Base-by-base conservation (phyloP, 495 filamentous ascomycete species). In the Echria macrotheca region DNA sequence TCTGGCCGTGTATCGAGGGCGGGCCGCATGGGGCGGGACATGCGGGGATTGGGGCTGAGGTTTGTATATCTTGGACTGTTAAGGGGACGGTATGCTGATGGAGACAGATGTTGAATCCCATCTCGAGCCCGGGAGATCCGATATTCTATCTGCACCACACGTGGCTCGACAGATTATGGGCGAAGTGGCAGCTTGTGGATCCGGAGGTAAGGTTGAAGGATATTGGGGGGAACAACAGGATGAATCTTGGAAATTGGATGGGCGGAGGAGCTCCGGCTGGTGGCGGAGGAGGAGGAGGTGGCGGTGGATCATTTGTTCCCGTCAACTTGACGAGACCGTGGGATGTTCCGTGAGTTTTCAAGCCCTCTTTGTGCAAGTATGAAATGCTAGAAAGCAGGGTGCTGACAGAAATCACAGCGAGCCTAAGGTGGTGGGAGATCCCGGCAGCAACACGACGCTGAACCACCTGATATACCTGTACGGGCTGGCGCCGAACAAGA, bases 141-240 rank as follows among this genome's bases (percentile, higher is more conserved):
- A 72, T 66, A 17, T 89, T 89, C 67, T 89, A 72, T 59, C 70
- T 80, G 11, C 85, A 89, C 64, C 85, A 89, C 61, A 74, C 73
- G 9, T 78, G 79, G 73, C 75, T 90, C 47, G 86, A 89, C 62
- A 77, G 79, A 29, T 52, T 82, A 14, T 88, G 76, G 69, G 84
- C 79, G 69, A 80, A 84, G 35, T 89, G 85, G 84, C 83, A 89
- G 53, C 60, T 60, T 23, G 56, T 65, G 2, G 64, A 70, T 48
- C 64, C 45, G 43, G 50, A 47, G 15, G 50, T 53, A 4, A 57
- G 69, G 45, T 50, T 69, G 60, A 55, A 38, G 1, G 59, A 61
- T 2, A 65, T 69, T 19, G 56, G 60, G 10, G 67, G 67, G 19
- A 41, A 41, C 21, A 41, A 41, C 21, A 17, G 38, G 38, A 7